These are phyloP conservation scores for Aureobasidium sp. DNA, from an alignment of 2,329 filamentous ascomycete species.

Conservation along the genomic window DNA sequence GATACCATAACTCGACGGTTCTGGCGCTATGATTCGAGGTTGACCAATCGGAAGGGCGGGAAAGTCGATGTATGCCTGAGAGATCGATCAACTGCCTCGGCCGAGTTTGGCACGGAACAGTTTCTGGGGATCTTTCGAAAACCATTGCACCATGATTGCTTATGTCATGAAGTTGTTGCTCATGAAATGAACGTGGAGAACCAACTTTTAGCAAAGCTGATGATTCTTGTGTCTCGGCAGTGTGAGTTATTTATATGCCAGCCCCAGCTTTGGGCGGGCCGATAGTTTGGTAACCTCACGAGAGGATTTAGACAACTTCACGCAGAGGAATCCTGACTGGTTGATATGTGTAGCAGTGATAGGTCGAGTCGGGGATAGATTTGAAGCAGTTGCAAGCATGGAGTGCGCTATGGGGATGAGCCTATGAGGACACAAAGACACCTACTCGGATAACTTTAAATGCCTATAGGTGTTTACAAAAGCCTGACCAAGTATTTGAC, in stretches of 20 bases:
- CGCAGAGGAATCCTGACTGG: background rate
- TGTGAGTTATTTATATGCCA: background rate
- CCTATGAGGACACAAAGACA: background rate
- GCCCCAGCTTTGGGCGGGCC: background rate
- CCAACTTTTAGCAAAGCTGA: background rate
- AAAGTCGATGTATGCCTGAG: background rate
- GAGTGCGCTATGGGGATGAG: too few relatives aligned
- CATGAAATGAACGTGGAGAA: background rate
- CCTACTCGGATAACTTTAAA: background rate
- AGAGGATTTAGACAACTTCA: background rate
- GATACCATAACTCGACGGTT: conserved; percentile 1
- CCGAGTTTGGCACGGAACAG: background rate
- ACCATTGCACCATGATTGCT: background rate
- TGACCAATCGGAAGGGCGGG: background rate
- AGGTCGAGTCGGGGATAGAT: background rate
- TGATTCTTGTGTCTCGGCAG: background rate
- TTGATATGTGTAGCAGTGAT: background rate
- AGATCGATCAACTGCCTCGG: background rate
- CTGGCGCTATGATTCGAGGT: background rate
- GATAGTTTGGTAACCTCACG: background rate
- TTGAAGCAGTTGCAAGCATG: background rate
- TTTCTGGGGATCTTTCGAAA: background rate
- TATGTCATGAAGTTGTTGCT: background rate
- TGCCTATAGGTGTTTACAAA: background rate
- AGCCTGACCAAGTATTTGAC: background rate